A percentile compares a stretch with the other conserved stretches of the same genome.
phyloP scores from a whole-genome alignment of 2,329 filamentous ascomycete genomes.

The Sporothrix curviconia region DNA sequence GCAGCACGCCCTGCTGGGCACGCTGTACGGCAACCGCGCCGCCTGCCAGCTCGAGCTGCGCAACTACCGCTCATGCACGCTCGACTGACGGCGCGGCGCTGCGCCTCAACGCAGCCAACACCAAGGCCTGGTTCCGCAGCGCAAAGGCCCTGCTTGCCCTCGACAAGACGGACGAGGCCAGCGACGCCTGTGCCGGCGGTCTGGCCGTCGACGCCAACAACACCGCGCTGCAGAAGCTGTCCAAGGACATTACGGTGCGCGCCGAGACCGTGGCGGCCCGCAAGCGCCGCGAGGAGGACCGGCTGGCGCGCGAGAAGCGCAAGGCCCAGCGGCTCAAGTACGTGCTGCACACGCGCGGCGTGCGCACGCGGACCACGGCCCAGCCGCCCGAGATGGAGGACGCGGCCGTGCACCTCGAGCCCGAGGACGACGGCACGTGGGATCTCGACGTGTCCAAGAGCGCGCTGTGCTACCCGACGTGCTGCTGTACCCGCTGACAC shows the following conservation, averaged over 20 bases:
- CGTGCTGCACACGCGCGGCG: slow-evolving; percentile 62
- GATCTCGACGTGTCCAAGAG: slow-evolving; percentile 69
- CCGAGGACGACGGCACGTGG: slow-evolving; percentile 26
- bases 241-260: slow-evolving; percentile 46
- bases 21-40: slow-evolving; percentile 78
- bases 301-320: slow-evolving; percentile 46
- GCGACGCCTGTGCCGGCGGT: slow-evolving; percentile 69
- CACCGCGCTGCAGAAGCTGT: slow-evolving; percentile 55
- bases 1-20: slow-evolving; percentile 62
- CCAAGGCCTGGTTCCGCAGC: slow-evolving; percentile 89
- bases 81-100: slow-evolving; percentile 78
- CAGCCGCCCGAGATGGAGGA: slow-evolving; percentile 85
- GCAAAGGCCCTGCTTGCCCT: slow-evolving; percentile 71
- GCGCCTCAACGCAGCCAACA: slow-evolving; percentile 68
- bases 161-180: slow-evolving; percentile 71
- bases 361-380: slow-evolving; percentile 59
- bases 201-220: slow-evolving; percentile 67
- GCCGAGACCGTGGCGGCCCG: slow-evolving; percentile 51
- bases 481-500: slow-evolving; percentile 74
- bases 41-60: slow-evolving; percentile 81
- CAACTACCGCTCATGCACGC: slow-evolving; percentile 81
- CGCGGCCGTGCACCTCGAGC: slow-evolving; percentile 61
- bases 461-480: slow-evolving; percentile 70
- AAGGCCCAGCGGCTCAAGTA: slow-evolving; percentile 57
- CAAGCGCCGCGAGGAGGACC: slow-evolving; percentile 48